phyloP scores from a whole-genome alignment of 768 basidiomycete species.

The Pisolithus orientalis region DNA sequence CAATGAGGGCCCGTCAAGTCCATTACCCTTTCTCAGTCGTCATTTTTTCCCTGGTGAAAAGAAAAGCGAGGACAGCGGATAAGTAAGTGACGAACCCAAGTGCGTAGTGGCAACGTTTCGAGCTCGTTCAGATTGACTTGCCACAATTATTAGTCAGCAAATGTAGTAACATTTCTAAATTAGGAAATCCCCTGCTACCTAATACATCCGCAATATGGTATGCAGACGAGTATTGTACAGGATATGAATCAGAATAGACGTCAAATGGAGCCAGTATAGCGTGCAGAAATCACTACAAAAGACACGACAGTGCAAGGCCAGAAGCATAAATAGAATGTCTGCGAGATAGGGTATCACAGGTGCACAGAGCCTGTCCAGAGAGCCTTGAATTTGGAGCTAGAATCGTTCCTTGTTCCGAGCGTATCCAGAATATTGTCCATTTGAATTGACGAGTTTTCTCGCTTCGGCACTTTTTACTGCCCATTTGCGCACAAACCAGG shows the following conservation, averaged over 20 bases:
- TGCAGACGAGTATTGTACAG: no score
- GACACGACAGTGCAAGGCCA: not conserved
- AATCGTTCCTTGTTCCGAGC: conserved; percentile 2
- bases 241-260: no score
- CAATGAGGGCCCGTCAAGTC: conserved; percentile 4
- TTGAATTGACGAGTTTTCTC: conserved; percentile 16
- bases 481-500: conserved; percentile 47
- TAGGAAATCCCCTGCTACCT: no score
- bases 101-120: no score
- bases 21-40: conserved; percentile 37
- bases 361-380: not conserved
- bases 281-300: no score
- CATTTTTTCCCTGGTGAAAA: conserved; percentile 22
- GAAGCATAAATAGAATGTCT: no score
- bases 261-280: no score
- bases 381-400: not conserved
- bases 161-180: no score
- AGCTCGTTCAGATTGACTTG: no score
- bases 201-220: no score
- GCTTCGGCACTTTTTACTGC: conserved; percentile 30
- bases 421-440: conserved; percentile 17
- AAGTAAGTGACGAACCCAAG: not conserved
- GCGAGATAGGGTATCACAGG: no score
- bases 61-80: not conserved
- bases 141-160: no score